Percentiles rank a stretch among this genome's conserved stretches.
Conservation (phyloP, 805 yeast genomes). For the Yarrowia sp. region DNA sequence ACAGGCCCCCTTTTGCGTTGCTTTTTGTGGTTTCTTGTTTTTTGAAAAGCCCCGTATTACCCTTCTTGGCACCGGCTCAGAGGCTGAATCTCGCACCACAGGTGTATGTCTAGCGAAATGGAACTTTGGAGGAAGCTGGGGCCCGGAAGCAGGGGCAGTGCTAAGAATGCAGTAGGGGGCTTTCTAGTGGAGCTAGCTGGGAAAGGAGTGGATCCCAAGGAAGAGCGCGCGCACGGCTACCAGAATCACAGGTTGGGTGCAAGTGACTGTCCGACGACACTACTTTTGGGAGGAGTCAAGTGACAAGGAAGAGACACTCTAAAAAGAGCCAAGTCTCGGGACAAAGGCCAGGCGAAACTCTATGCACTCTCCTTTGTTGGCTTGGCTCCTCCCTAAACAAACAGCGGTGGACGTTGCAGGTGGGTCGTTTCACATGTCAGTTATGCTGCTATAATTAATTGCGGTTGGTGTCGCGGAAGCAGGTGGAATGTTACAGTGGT, state of each 20-base stretch:
- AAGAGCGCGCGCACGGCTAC: background rate
- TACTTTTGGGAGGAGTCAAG: constrained; percentile 21
- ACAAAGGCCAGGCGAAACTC: constrained; percentile 15
- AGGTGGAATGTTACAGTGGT: background rate
- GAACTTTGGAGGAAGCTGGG: constrained; percentile 1
- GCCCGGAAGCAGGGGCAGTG: background rate
- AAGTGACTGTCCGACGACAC: background rate
- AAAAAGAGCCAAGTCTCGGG: constrained; percentile 33
- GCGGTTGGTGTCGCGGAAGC: background rate
- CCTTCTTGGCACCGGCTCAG: constrained; percentile 14
- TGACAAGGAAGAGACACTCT: constrained; percentile 18
- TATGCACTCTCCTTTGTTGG: constrained; percentile 21
- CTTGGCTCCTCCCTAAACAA: constrained; percentile 9
- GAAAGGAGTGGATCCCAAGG: background rate
- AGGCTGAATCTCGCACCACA: constrained; percentile 30
- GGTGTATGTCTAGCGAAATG: constrained; percentile 32
- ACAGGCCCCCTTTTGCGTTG: background rate
- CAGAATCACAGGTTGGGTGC: background rate
- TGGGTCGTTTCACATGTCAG: constrained; percentile 34
- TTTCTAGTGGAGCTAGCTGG: background rate
- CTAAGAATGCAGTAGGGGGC: background rate
- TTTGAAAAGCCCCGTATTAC: constrained; percentile 8
- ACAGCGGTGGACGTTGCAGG: constrained; percentile 16
- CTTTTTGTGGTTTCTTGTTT: background rate
- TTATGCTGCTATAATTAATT: constrained; percentile 9